Percentiles rank a stretch among this genome's conserved stretches.
Evolutionary conservation across 345 rosid species (phyloP).

Genomic region (Raphanus sativus): DNA sequence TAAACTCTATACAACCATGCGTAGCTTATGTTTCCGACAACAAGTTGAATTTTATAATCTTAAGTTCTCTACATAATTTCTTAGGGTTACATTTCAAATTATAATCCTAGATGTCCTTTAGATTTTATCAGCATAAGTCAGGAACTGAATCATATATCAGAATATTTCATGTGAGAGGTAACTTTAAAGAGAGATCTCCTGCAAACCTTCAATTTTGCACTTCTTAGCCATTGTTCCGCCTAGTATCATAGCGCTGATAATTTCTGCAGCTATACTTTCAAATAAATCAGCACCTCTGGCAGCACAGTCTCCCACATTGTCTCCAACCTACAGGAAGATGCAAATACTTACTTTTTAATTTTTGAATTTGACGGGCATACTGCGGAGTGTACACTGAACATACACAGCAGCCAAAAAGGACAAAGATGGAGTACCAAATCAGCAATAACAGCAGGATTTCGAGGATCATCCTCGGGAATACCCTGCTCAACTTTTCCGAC

Average conservation of each 20-base stretch:
- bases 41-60: not conserved
- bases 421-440: constrained; percentile 72
- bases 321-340: constrained; percentile 72
- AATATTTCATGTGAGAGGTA: constrained; percentile 9
- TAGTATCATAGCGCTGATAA: constrained; percentile 97
- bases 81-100: constrained; percentile 9
- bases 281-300: constrained; percentile 99
- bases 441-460: constrained; percentile 98
- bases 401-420: constrained; percentile 12
- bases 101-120: not conserved
- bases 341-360: constrained; percentile 2
- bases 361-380: not conserved
- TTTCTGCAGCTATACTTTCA: constrained; percentile 99
- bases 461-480: constrained; percentile 99
- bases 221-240: constrained; percentile 98
- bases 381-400: not conserved
- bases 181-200: constrained; percentile 12
- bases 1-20: not conserved
- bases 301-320: constrained; percentile 99
- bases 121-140: constrained; percentile 10
- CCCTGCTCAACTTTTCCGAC: constrained; percentile 99
- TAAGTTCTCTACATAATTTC: not conserved
- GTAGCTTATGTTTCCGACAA: not conserved
- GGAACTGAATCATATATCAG: constrained; percentile 16
- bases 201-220: constrained; percentile 90